phyloP scores from a whole-genome alignment of 176 grass and related monocot genomes.

The Cocos nucifera region DNA sequence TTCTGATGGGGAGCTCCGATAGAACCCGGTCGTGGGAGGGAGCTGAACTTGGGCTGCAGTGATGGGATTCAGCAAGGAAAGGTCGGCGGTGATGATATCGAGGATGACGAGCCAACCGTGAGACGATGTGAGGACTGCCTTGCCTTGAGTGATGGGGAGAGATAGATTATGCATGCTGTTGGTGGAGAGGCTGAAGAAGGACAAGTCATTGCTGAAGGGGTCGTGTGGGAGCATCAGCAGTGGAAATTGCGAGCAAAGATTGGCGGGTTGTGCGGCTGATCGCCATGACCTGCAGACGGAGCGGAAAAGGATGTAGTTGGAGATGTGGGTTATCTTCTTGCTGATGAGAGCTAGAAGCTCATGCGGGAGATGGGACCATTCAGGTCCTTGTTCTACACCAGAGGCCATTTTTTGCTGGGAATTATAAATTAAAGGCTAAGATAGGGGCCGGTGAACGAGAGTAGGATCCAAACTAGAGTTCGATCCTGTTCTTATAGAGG shows the following conservation, averaged over 20 bases:
- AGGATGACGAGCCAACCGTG: neutral
- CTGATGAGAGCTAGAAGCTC: too few relatives aligned
- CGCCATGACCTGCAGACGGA: conserved; percentile 1
- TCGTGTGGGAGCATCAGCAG: neutral
- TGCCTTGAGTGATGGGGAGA: too few relatives aligned
- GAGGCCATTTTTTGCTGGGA: too few relatives aligned
- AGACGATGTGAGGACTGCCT: neutral
- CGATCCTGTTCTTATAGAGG: too few relatives aligned
- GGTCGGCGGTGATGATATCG: too few relatives aligned
- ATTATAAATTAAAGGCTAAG: too few relatives aligned
- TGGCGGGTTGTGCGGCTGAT: neutral
- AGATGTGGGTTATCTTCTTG: neutral
- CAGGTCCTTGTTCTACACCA: too few relatives aligned
- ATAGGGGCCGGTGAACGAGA: too few relatives aligned
- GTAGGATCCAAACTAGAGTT: too few relatives aligned
- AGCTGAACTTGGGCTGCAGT: neutral
- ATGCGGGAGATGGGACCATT: too few relatives aligned
- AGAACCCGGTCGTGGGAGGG: neutral
- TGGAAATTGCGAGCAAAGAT: neutral
- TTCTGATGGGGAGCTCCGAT: too few relatives aligned
- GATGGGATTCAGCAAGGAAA: neutral
- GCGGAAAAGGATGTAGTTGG: conserved; percentile 2
- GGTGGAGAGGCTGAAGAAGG: neutral
- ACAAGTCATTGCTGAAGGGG: too few relatives aligned
- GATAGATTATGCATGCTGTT: neutral